These are phyloP conservation scores for Tylopilus balloui DNA, from an alignment of 768 basidiomycete genomes.

Conservation along the genomic window DNA sequence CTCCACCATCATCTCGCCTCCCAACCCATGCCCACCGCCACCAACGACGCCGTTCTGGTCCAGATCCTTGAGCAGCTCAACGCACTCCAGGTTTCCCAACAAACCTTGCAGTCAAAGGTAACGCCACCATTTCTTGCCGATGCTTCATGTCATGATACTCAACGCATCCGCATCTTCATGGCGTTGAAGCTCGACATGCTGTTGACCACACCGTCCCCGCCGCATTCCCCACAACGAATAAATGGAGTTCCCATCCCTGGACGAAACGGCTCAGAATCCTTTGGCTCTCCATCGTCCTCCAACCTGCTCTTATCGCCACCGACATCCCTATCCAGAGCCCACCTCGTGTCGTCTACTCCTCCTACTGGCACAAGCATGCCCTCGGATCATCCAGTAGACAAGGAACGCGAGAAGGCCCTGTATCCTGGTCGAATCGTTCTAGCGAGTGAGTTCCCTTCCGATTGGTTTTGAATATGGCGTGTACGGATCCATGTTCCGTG, in stretches of 20 bases:
- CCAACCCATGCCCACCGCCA: slow-evolving; percentile 25
- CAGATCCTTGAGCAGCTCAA: slow-evolving; percentile 74
- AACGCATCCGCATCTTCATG: background rate
- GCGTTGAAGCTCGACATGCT: slow-evolving; percentile 47
- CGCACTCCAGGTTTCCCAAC: slow-evolving; percentile 68
- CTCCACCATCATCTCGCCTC: slow-evolving; percentile 10
- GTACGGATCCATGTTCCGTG: slow-evolving; percentile 1
- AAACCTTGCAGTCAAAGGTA: slow-evolving; percentile 77
- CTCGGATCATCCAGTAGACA: slow-evolving; percentile 39
- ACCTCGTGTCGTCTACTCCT: slow-evolving; percentile 28
- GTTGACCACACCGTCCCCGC: slow-evolving; percentile 28
- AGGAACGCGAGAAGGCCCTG: slow-evolving; percentile 65
- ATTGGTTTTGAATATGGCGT: background rate
- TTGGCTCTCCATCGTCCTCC: slow-evolving; percentile 23
- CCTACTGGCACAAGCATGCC: slow-evolving; percentile 13
- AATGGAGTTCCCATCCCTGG: slow-evolving; percentile 29
- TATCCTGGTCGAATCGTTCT: slow-evolving; percentile 83
- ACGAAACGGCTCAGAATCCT: slow-evolving; percentile 6
- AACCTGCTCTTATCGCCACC: slow-evolving; percentile 30
- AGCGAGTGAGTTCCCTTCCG: slow-evolving; percentile 54
- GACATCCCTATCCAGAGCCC: slow-evolving; percentile 20
- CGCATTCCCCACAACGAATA: slow-evolving; percentile 19
- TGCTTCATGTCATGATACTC: background rate
- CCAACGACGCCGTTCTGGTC: slow-evolving; percentile 52
- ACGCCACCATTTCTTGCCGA: background rate